Evolutionary conservation across 805 yeast genomes (phyloP), one percentile per base, ranked within the genome.

Genomic region (Monosporozyma solicola): DNA sequence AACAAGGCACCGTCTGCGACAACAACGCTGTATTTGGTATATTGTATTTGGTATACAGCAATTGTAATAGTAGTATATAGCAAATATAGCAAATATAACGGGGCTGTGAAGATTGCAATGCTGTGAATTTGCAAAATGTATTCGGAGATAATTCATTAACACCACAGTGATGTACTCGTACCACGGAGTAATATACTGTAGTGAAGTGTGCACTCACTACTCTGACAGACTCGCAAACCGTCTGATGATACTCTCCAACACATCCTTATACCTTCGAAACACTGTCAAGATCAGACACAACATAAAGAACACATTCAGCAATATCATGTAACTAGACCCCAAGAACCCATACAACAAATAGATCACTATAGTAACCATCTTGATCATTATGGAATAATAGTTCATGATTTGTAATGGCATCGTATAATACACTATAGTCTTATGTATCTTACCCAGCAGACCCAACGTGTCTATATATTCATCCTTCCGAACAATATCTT

Each of bases 361-460:
- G 1, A 64, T 49, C 10, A 51, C 6, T 1, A 61, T 53, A 2
- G 70, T 61, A 8, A 50, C 33, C 3, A 52, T 16, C 43, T 67
- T 67, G 15, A 68, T 59, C 11, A 39, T 16, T 2, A 47, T 35
- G 4, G 59, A 54, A 50, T 65, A 67, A 48, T 22, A 24, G 11
- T 15, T 15, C 32, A 47, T n/a, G 5, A 24, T 2, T 15, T 33
- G 20, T 32, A 15, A 1, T 13, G 33, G 10, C n/a, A 59, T 55
- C 7, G 65, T 53, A 46, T 65, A 61, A 54, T 55, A 66, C 3
- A 65, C 59, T 5, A 67, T 51, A 5, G 66, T 59, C 49, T 67
- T 67, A 55, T 68, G 71, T 45, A 66, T 68, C 54, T 63, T 67
- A 37, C 64, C 64, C 49, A 67, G 41, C 39, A 67, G 52, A 9